Evolutionary conservation across 1,139 yeast genomes (phyloP), one percentile per base, ranked within the genome.

Genomic region (Hansenula sp.): DNA sequence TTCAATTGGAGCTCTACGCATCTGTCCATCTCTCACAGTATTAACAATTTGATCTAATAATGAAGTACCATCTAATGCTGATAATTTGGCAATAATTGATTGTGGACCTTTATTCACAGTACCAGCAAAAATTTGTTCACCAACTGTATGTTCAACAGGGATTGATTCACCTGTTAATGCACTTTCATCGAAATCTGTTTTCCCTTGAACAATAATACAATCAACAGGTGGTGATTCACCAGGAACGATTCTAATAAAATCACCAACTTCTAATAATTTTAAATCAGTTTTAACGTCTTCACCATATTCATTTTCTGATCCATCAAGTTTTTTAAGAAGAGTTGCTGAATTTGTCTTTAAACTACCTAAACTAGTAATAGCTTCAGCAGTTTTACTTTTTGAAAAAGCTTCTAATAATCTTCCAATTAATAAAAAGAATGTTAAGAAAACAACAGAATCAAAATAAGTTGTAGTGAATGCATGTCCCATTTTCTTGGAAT

Each of bases 201-300:
- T 52, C 1, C 88, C 87, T 11, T 70, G 66, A n/a, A 73, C 61
- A 18, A 84, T 66, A 2, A 79, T 73, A 47, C 86, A 79, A 55
- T 84, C 94, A 3, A 79, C 76, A 2, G 90, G 82, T 2, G 88
- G 87, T 0, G 87, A 75, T 52, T 78, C 83, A 2, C 94, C 94
- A 0, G 86, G 73, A 3, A 73, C 60, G 16, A 84, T 67, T 30
- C 73, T 64, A 19, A 82, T 77, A 38, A 55, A 65, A 54, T 84
- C 94, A 8, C 82, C 87, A 20, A 74, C 62, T 52, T 84, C 94
- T 35, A 84, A 61, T 37, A 69, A 65, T 36, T 78, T 76, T 3
- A 78, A 64, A 21, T 75, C 72, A 7, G 77, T 62, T 11, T 59
- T 62, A 26, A 48, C 43, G 32, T 72, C 78, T 29, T 62, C 59